Base-by-base conservation (phyloP, 768 basidiomycete genomes). In the Agaricus blazei region DNA sequence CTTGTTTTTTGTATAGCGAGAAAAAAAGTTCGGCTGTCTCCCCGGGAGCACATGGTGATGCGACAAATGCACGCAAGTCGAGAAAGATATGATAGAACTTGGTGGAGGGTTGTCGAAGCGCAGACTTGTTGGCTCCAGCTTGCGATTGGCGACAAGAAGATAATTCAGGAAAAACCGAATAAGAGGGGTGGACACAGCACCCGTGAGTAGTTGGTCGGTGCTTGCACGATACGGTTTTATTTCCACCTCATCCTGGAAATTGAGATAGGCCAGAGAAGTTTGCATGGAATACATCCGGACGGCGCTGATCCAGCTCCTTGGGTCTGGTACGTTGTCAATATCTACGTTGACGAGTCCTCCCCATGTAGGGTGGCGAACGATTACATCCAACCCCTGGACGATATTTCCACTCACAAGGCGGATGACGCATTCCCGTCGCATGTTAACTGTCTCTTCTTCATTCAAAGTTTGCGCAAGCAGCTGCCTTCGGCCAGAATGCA, bases 21-120 rank as follows among this genome's bases (percentile, higher is more conserved):
- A 98, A 97, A 65, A 85, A 92, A 2, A 98, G 82, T 65, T 98
- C 96, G 12, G 88, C 91, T 0, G 89, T 90, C 70, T 98, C 96
- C 9, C 93, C 94, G 0, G 95, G 87, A 0, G 85, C 76, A 68
- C 95, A 98, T 1, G 87, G 88, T 5, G 88, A 88, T 14, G 93
- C 96, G 31, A 95, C 88, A 65, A 98, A 94, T 0, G 93, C 93
- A 19, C 91, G 88, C 8, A 98, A 71, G 62, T 98, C 95, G 59
- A 98, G 79, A 66, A 85, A 92, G 51, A 95, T 78, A 63, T 98
- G 95, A 64, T 88, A 94, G 68, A 94, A 94, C 59, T 88, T 88
- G 44, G 81, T 79, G 28, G 80, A 67, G 27, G 75, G 62, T n/a
- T 71, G 71, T 57, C 72, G 78, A 12, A 62, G 37, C 27, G 68